Base-by-base conservation (phyloP, 352 stramenopile genomes). In the Globisporangium radiosum region DNA sequence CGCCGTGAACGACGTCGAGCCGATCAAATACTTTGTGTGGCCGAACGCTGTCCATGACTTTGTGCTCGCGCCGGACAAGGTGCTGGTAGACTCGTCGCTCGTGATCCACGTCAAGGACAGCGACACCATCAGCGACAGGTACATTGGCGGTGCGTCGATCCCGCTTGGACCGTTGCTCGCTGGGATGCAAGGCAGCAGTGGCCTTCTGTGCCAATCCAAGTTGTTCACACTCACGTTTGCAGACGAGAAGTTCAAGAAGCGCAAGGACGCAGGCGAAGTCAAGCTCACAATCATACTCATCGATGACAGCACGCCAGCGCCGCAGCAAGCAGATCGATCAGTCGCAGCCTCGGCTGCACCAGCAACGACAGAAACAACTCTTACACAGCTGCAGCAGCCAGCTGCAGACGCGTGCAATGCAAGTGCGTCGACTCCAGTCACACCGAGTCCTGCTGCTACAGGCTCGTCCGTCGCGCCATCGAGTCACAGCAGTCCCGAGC, bases 61-160 rank as follows among this genome's bases (percentile, higher is more conserved):
- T 51, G 64, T 66, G 11, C 44, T 76, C 4, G 47, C 19, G 1
- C 60, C 68, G 5, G 68, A 70, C 25, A 52, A 37, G 3, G 47
- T 14, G 25, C 38, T 75, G 10, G 49, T 49, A 3, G 51, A 61
- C 13, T 38, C 47, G 14, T 52, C 63, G 14, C 57, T 85, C 3
- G 57, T 65, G 33, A 19, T 85, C 19, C 72, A 80, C 39, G 73
- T 81, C 33, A 76, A 76, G 55, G 75, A 85, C 66, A 77, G 68
- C 43, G 75, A 80, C 45, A 58, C 72, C 53, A 49, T 82, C 19
- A 70, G 71, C 45, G 68, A 81, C 52, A 65, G 74, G 56, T 82
- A 80, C 57, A 80, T 85, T 61, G 75, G 72, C 14, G 75, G 75
- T 36, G 48, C 66, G 25, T 63, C 52, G 49, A 75, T 85, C 51